Conservation (phyloP, 495 filamentous ascomycete species). For the Daldinia decipiens region DNA sequence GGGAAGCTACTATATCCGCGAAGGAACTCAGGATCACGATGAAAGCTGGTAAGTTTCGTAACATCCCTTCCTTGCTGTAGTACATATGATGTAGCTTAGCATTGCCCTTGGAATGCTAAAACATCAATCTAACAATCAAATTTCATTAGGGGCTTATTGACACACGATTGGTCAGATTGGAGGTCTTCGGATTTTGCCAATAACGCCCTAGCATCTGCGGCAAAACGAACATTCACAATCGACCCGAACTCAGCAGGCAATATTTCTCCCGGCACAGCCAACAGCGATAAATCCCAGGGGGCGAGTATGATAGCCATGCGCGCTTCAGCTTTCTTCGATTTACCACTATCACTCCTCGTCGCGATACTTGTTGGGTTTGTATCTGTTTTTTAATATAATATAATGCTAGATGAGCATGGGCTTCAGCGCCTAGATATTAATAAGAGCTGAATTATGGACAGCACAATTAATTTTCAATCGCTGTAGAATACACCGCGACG, state of each 20-base stretch:
- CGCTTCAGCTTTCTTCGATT: constrained; percentile 11
- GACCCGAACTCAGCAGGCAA: constrained; percentile 17
- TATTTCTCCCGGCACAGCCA: constrained; percentile 13
- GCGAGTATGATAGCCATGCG: constrained; percentile 1
- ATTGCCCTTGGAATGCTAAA: neutral
- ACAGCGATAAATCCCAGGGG: constrained; percentile 24
- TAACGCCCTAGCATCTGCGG: constrained; percentile 48
- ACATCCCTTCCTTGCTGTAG: neutral
- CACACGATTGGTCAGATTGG: constrained; percentile 56
- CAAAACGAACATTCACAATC: constrained; percentile 41
- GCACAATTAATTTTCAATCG: neutral
- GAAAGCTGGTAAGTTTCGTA: constrained; percentile 55
- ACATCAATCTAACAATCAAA: neutral
- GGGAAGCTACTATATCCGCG: constrained; percentile 65
- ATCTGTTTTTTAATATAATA: constrained; percentile 24
- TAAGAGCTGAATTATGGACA: neutral
- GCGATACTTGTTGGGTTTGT: constrained; percentile 1
- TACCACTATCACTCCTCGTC: constrained; percentile 6
- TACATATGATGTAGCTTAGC: neutral
- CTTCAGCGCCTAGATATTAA: constrained; percentile 10
- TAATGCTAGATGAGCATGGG: neutral
- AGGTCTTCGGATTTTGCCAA: constrained; percentile 49
- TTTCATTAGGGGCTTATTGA: constrained; percentile 49
- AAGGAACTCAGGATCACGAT: constrained; percentile 60
- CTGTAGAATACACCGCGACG: too few relatives aligned